Evolutionary conservation across 768 basidiomycete species (phyloP), one percentile per base, ranked within the genome.

Genomic region (Pleurotus djamor): DNA sequence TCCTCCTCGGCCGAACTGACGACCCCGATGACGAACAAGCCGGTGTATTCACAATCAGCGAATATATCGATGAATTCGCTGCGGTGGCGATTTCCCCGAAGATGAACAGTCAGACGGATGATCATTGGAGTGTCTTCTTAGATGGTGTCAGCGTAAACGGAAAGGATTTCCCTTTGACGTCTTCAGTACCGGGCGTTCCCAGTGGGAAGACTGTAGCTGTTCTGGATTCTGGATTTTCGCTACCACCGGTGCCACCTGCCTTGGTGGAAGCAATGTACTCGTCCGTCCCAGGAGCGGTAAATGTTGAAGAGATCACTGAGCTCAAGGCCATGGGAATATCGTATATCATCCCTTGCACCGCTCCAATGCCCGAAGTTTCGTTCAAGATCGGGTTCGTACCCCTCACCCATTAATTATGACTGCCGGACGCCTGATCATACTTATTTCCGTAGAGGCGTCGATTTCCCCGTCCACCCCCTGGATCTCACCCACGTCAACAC

Each of bases 221-320:
- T 3, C 72, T 91, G 34, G 90, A 92, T 66, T 85, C 86, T 4
- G 89, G 90, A 0, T 90, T 87, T 68, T 79, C 86, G 0, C 73
- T 89, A 2, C 81, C 86, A 10, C 88, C 89, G 66, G 77, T 89
- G 41, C 77, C 85, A 52, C 63, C 73, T 83, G 83, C 67, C 48
- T 74, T 67, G 2, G 16, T 48, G 4, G 78, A 86, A 48, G 84
- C 81, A 6, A 82, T 91, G 36, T 92, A 92, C 67, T 71, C 78
- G 8, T 64, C 73, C 16, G 75, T 89, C 5, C 71, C 73, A 10
- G 84, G 83, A 4, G 82, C 90, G n/a, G 68, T 79, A 57, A 78
- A 79, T 28, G 63, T 56, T 32, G 37, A 41, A 13, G 54, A 56
- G 21, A 32, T 54, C 35, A 70, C 5, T 76, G 80, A 35, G 48